Evolutionary conservation across 192 early-diverging fungal genomes (phyloP).

Genomic region (Coemansia sp.): DNA sequence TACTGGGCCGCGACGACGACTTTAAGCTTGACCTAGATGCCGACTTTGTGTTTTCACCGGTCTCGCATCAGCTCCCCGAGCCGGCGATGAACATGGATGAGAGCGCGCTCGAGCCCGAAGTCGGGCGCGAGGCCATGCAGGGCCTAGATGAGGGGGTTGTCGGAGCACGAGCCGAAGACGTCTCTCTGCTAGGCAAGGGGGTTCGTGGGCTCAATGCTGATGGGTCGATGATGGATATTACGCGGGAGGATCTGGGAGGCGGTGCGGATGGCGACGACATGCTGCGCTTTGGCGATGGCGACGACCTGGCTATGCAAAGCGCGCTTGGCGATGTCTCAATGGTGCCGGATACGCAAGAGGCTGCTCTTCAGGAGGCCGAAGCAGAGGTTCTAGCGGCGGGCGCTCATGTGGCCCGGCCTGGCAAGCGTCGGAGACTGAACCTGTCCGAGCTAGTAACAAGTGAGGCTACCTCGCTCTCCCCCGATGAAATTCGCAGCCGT

Average conservation of each 20-base stretch:
- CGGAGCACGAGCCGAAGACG: conserved; percentile 28
- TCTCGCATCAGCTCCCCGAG: conserved; percentile 23
- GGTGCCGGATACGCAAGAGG: conserved; percentile 41
- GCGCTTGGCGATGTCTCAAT: conserved; percentile 20
- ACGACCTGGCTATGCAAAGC: conserved; percentile 23
- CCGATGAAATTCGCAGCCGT: conserved; percentile 36
- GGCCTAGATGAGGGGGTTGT: conserved; percentile 45
- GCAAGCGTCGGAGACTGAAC: conserved; percentile 44
- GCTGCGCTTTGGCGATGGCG: conserved; percentile 26
- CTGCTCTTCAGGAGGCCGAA: conserved; percentile 47
- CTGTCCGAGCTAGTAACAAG: conserved; percentile 44
- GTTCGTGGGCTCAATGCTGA: conserved; percentile 10
- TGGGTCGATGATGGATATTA: conserved; percentile 23
- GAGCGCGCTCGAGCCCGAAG: conserved; percentile 57
- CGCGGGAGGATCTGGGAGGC: conserved; percentile 28
- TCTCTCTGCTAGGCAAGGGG: conserved; percentile 38
- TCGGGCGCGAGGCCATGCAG: conserved; percentile 56
- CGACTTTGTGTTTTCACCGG: conserved; percentile 47
- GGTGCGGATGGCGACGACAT: conserved; percentile 15
- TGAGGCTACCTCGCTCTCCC: conserved; percentile 36
- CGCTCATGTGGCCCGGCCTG: conserved; percentile 14
- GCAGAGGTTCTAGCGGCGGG: conserved; percentile 28
- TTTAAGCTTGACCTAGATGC: conserved; percentile 53
- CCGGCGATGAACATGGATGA: conserved; percentile 20
- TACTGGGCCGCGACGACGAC: conserved; percentile 58